These are phyloP conservation scores for Suillus ampliporus DNA, from an alignment of 768 basidiomycete genomes.

Conservation along the genomic window DNA sequence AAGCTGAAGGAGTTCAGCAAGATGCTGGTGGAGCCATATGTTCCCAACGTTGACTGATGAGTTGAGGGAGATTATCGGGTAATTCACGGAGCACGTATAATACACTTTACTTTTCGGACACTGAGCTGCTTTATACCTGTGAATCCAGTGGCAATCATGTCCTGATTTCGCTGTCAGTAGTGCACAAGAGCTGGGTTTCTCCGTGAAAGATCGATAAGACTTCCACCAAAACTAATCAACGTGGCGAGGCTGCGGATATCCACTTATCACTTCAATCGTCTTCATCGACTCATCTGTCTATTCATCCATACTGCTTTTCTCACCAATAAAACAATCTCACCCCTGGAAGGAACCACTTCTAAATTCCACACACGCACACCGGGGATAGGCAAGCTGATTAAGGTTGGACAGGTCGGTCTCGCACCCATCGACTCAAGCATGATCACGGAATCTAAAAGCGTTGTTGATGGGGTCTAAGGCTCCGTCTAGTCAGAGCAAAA, in stretches of 20 bases:
- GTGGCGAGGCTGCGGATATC: background rate
- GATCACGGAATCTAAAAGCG: background rate
- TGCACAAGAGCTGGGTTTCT: background rate
- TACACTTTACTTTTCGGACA: constrained; percentile 1
- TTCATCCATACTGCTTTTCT: background rate
- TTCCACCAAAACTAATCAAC: background rate
- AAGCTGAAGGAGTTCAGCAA: constrained; percentile 92
- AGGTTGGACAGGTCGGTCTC: background rate
- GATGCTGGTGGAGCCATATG: constrained; percentile 87
- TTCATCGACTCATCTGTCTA: background rate
- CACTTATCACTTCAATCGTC: background rate
- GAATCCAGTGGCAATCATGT: constrained; percentile 3
- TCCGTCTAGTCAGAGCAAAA: background rate
- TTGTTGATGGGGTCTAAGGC: background rate
- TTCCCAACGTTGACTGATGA: constrained; percentile 44
- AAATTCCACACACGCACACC: background rate
- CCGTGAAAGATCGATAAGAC: background rate
- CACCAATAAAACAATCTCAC: background rate
- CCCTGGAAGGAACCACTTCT: background rate
- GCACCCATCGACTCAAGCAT: background rate
- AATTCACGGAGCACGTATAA: constrained; percentile 1
- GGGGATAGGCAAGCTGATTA: background rate
- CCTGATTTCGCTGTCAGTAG: background rate
- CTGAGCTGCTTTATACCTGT: constrained; percentile 6
- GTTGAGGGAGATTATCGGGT: background rate